Evolutionary conservation across 257 asterid genomes (phyloP), one percentile per base, ranked within the genome.

Genomic region (Salvia rosmarinus): DNA sequence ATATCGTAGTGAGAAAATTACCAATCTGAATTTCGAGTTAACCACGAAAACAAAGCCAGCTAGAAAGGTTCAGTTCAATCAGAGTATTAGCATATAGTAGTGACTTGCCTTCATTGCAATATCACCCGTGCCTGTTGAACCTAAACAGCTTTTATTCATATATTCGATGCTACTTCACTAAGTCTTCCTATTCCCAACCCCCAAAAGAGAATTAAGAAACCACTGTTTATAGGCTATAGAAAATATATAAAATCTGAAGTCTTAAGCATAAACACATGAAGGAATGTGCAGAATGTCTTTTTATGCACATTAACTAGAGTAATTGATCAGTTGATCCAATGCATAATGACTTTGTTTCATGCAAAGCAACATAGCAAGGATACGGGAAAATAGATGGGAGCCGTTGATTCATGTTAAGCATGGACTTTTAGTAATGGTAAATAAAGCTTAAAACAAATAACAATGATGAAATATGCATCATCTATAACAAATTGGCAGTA

Each of bases 311-410:
- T 63, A 56, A 42, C 34, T 37, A 28, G 50, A 28, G 34, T 25
- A 72, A 62, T 16, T 51, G n/a, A 52, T 56, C n/a, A n/a, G n/a
- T n/a, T n/a, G n/a, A n/a, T n/a, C n/a, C 60, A 25, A 10, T 63
- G 14, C 35, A 39, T 5, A n/a, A 74, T 21, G 11, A 74, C 9
- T 55, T 60, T 39, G 71, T 19, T 65, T 30, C 40, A 14, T 42
- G 64, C 23, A 35, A 52, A 10, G 43, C 47, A 54, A 17, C 8
- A 64, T 55, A 30, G 10, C 32, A 7, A 67, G 17, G 37, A 17
- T 37, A 13, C 49, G 37, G 19, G 57, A 17, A 35, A 20, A 46
- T 32, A 46, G 47, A 68, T 10, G 21, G 21, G 35, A 42, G 46
- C 13, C 28, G 8, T 4, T 28, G 50, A 20, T 55, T 65, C 54